Base-by-base conservation (phyloP, 495 filamentous ascomycete species). In the Aspergillus nanangensis region DNA sequence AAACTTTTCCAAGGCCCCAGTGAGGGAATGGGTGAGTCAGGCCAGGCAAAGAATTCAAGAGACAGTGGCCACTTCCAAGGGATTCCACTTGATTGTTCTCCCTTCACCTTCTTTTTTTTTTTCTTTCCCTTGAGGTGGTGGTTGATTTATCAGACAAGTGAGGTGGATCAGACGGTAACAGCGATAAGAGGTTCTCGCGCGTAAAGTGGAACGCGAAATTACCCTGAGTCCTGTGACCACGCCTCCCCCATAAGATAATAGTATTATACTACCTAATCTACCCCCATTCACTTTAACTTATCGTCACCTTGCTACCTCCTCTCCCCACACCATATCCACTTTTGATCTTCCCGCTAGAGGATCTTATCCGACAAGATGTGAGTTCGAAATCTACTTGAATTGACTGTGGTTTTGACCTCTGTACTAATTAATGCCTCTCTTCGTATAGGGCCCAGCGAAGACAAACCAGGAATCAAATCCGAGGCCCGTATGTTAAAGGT, bases 401-500 rank as follows among this genome's bases (percentile, higher is more conserved):
- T 3, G 3, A 17, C 32, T 20, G 4, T 14, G 5, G 3, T 7
- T 18, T 20, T 39, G 34, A 38, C 33, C 34, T 21, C 1, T 44
- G 7, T 38, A 5, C 13, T 19, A 38, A 38, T 51, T 62, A 38
- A 69, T 41, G 7, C 34, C 10, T 44, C 10, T 4, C 21, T 13
- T 13, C 21, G 18, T 23, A 7, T 23, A 75, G 70, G 72, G 52
- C 69, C 24, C 57, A 56, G 39, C 56, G 72, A 66, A 57, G 71
- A 38, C 61, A 65, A 25, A 61, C 63, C 18, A 69, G 63, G 48
- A 80, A 79, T 45, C 63, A 69, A 23, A 84, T 84, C 45, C 70
- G 81, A 31, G 82, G 82, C 48, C 82, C 81, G 76, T 81, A 75
- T 55, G 78, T 71, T 20, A 38, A 13, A n/a, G n/a, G n/a, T n/a